Evolutionary conservation across 2,329 filamentous ascomycete species (phyloP).

Genomic region (Calonectria pteridis): DNA sequence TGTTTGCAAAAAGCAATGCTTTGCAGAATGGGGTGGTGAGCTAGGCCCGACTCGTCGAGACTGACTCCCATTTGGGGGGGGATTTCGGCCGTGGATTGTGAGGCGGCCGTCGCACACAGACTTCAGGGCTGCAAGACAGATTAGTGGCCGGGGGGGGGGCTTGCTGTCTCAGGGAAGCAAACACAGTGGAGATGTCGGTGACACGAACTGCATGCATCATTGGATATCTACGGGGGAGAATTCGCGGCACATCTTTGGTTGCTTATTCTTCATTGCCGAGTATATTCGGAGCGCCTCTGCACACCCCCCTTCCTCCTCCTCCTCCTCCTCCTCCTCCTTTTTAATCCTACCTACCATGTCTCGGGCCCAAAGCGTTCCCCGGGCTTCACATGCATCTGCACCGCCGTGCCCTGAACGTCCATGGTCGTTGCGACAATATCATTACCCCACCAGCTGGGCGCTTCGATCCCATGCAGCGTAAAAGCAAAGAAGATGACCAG

Average conservation of each 20-base stretch:
- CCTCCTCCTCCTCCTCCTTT: too few species aligned
- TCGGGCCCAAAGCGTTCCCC: conserved; percentile 74
- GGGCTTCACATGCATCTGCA: conserved; percentile 64
- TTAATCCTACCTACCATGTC: conserved; percentile 66
- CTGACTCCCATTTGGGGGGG: background rate
- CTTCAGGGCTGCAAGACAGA: background rate
- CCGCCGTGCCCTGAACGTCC: conserved; percentile 70
- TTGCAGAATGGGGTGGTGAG: background rate
- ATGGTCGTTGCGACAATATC: conserved; percentile 68
- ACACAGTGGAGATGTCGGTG: background rate
- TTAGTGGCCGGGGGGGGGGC: background rate
- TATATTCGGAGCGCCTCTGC: background rate
- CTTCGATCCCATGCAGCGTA: conserved; percentile 70
- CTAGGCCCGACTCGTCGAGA: background rate
- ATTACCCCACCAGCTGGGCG: conserved; percentile 80
- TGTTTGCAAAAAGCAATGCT: background rate
- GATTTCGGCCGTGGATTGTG: background rate
- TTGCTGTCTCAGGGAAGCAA: background rate
- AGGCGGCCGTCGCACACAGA: background rate
- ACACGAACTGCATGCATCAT: background rate
- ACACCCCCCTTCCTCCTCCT: background rate
- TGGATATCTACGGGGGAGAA: background rate
- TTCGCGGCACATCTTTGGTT: background rate
- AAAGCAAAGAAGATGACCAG: conserved; percentile 79
- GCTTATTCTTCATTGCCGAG: background rate